Percentiles rank a stretch among this genome's conserved stretches.
Evolutionary conservation across 345 rosid genomes (phyloP).

Genomic region (Turnera subulata): DNA sequence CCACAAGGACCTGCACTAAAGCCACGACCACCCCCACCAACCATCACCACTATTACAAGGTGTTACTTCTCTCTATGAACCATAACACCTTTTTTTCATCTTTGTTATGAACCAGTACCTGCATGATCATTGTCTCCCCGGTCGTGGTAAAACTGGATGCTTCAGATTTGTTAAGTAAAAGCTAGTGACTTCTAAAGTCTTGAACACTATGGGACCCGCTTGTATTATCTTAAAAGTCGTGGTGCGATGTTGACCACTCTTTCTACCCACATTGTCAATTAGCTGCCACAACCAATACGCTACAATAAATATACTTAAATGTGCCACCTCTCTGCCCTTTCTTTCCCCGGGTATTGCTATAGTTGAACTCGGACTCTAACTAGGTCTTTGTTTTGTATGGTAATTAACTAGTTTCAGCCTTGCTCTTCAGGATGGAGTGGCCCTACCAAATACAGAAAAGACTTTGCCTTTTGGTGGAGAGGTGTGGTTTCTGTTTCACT

Average conservation of each 20-base stretch:
- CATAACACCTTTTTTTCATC: no score
- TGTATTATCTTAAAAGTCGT: background rate
- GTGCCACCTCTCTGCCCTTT: no score
- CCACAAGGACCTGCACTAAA: background rate
- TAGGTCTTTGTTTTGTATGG: constrained; percentile 2
- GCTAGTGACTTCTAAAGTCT: background rate
- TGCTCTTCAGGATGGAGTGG: constrained; percentile 77
- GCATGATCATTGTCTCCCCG: background rate
- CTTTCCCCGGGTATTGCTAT: no score
- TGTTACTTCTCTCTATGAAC: background rate
- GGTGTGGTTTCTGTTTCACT: constrained; percentile 40
- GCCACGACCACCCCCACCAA: background rate
- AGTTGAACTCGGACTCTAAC: no score
- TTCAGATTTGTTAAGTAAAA: background rate
- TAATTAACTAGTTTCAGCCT: constrained; percentile 14
- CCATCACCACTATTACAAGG: no score
- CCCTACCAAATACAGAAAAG: constrained; percentile 89
- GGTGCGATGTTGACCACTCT: background rate
- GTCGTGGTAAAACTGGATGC: background rate
- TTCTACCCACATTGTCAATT: background rate
- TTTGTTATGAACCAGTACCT: background rate
- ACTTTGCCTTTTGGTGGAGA: constrained; percentile 96
- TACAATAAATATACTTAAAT: no score
- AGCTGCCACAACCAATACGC: no score
- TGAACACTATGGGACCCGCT: background rate